A percentile compares a stretch with the other conserved stretches of the same genome.
These are phyloP conservation scores for Laguncularia racemosa DNA, from an alignment of 345 rosid genomes.

Conservation along the genomic window DNA sequence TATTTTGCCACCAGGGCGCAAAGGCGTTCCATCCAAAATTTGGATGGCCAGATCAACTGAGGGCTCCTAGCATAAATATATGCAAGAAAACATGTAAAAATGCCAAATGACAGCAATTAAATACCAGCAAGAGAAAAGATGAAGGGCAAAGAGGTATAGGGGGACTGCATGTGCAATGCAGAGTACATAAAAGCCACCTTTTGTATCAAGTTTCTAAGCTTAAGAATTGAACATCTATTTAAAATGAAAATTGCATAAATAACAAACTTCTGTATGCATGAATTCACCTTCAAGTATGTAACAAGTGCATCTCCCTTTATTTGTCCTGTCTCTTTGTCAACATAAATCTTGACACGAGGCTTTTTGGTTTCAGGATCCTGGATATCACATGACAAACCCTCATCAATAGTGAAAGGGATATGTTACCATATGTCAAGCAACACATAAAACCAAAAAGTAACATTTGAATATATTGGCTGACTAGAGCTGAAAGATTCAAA, in stretches of 20 bases:
- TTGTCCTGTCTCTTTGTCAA: conserved; percentile 78
- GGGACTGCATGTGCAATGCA: no score
- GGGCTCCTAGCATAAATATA: conserved; percentile 57
- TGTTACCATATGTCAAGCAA: neutral
- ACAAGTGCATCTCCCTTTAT: conserved; percentile 94
- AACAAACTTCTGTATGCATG: neutral
- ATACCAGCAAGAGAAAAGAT: neutral
- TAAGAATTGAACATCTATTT: no score
- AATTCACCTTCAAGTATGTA: conserved; percentile 79
- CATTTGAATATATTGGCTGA: no score
- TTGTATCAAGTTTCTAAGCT: no score
- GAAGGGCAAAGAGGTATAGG: no score
- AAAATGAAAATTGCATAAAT: neutral
- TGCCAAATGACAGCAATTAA: neutral
- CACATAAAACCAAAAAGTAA: no score
- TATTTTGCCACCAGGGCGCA: conserved; percentile 68
- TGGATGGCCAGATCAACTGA: conserved; percentile 88
- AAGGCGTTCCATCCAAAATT: conserved; percentile 91
- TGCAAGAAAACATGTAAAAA: conserved; percentile 2
- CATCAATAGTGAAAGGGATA: conserved; percentile 1
- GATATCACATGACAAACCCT: neutral
- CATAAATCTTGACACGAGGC: conserved; percentile 90
- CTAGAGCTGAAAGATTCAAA: no score
- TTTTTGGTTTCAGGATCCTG: conserved; percentile 87
- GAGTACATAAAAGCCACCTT: no score